These are phyloP conservation scores for Aspergillus brunneoviolaceus DNA, from an alignment of 2,329 filamentous ascomycete genomes.

Conservation along the genomic window DNA sequence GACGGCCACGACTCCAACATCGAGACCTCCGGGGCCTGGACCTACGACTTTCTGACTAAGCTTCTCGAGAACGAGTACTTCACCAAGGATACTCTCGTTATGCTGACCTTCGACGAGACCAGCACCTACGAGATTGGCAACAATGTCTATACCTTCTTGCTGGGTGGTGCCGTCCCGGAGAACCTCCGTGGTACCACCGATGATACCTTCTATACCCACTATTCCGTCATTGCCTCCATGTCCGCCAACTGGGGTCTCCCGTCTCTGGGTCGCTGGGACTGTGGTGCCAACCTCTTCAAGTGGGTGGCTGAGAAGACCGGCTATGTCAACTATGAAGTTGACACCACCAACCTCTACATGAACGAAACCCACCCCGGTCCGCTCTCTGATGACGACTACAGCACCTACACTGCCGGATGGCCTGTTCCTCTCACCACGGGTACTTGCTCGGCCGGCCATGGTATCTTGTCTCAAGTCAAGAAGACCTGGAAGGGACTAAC, in stretches of 20 bases:
- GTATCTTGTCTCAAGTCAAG: slow-evolving; percentile 34
- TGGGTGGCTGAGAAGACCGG: slow-evolving; percentile 62
- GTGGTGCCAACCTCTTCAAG: slow-evolving; percentile 67
- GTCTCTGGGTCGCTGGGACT: slow-evolving; percentile 70
- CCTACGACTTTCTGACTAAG: slow-evolving; percentile 65
- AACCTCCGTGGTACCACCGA: slow-evolving; percentile 67
- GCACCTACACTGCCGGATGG: slow-evolving; percentile 29
- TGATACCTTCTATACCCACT: slow-evolving; percentile 69
- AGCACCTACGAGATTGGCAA: slow-evolving; percentile 68
- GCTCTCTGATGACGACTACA: slow-evolving; percentile 26
- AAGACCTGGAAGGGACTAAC: slow-evolving; percentile 27
- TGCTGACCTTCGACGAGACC: slow-evolving; percentile 83
- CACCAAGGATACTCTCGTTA: slow-evolving; percentile 73
- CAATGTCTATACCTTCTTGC: slow-evolving; percentile 66
- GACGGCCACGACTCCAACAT: slow-evolving; percentile 75
- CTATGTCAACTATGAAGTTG: slow-evolving; percentile 49
- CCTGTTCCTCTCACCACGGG: slow-evolving; percentile 32
- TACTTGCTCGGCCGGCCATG: slow-evolving; percentile 37
- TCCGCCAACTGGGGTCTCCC: slow-evolving; percentile 68
- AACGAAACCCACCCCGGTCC: slow-evolving; percentile 57
- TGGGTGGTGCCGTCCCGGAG: slow-evolving; percentile 71
- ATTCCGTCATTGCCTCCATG: slow-evolving; percentile 68
- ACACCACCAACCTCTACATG: slow-evolving; percentile 47
- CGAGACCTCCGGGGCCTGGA: slow-evolving; percentile 68
- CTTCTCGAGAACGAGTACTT: slow-evolving; percentile 69